Evolutionary conservation across 805 yeast genomes (phyloP).

Genomic region (Wickerhamomyces ciferrii): DNA sequence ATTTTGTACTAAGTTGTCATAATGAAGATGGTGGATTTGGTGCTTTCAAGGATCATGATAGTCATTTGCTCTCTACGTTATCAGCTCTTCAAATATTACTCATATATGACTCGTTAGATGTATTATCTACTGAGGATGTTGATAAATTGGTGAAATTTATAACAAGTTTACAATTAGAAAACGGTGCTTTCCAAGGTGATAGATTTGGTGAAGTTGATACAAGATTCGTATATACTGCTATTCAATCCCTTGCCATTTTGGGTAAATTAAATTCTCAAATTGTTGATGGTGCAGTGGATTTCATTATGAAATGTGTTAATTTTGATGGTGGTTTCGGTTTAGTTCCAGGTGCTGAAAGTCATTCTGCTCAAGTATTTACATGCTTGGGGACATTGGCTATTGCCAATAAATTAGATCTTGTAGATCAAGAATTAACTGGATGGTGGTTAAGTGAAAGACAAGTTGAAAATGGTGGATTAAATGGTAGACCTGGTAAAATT

Average conservation of each 20-base stretch:
- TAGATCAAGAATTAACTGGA: slow-evolving; percentile 43
- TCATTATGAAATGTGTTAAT: slow-evolving; percentile 67
- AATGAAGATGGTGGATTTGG: slow-evolving; percentile 77
- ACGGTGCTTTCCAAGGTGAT: slow-evolving; percentile 88
- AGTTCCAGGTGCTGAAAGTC: slow-evolving; percentile 93
- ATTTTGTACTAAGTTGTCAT: slow-evolving; percentile 68
- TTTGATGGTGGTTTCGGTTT: slow-evolving; percentile 96
- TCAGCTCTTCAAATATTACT: slow-evolving; percentile 81
- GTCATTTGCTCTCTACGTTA: slow-evolving; percentile 78
- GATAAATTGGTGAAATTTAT: slow-evolving; percentile 32
- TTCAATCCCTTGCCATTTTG: slow-evolving; percentile 67
- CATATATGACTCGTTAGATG: slow-evolving; percentile 56
- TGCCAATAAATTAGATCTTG: slow-evolving; percentile 46
- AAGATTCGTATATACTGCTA: slow-evolving; percentile 79
- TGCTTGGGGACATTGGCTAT: slow-evolving; percentile 81
- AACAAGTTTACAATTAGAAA: slow-evolving; percentile 26
- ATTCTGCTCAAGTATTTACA: slow-evolving; percentile 87
- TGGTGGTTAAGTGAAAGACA: slow-evolving; percentile 95
- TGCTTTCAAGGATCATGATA: slow-evolving; percentile 84
- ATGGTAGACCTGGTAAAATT: slow-evolving; percentile 92
- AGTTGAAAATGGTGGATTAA: slow-evolving; percentile 79
- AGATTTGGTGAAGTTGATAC: slow-evolving; percentile 90
- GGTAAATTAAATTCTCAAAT: slow-evolving; percentile 53
- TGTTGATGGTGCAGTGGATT: slow-evolving; percentile 59
- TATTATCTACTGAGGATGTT: slow-evolving; percentile 25